A percentile compares a stretch with the other conserved stretches of the same genome.
Conservation (phyloP, 2,329 filamentous ascomycete species). For the Xenoacremonium recifei region DNA sequence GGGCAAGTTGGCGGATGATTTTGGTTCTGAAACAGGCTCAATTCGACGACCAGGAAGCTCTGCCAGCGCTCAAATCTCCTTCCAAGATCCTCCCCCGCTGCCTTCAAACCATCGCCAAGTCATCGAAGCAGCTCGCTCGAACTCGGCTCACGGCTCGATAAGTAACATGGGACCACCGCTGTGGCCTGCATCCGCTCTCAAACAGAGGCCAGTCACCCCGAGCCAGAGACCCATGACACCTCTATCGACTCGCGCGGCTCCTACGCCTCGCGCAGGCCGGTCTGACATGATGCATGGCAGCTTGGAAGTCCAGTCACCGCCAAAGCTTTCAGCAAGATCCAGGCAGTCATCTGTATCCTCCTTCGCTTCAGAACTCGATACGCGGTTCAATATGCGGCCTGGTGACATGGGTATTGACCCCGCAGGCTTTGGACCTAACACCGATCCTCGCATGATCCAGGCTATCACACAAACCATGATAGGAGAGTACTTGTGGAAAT, state of each 20-base stretch:
- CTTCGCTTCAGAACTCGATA: conserved; percentile 91
- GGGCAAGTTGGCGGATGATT: conserved; percentile 38
- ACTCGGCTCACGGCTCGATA: conserved; percentile 47
- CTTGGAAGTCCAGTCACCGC: conserved; percentile 48
- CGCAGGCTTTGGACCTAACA: conserved; percentile 65
- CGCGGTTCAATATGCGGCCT: conserved; percentile 75
- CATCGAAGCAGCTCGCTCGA: conserved; percentile 74
- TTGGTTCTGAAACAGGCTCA: conserved; percentile 33
- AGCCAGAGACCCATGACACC: conserved; percentile 48
- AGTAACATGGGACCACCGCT: conserved; percentile 79
- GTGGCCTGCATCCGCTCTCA: conserved; percentile 72
- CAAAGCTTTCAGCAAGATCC: conserved; percentile 32
- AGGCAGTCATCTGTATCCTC: conserved; percentile 85
- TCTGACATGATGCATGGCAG: conserved; percentile 46
- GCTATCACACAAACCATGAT: conserved; percentile 99
- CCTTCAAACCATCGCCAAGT: conserved; percentile 79
- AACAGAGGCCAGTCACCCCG: conserved; percentile 59
- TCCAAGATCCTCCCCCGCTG: conserved; percentile 63
- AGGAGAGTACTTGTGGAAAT: conserved; percentile 98
- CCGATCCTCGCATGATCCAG: conserved; percentile 97
- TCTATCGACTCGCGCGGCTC: conserved; percentile 51
- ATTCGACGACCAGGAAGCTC: conserved; percentile 68
- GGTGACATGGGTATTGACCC: conserved; percentile 53
- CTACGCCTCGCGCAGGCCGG: conserved; percentile 54
- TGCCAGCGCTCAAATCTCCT: conserved; percentile 56